Conservation (phyloP, 129 eudicot species). For the Silybum marianum region DNA sequence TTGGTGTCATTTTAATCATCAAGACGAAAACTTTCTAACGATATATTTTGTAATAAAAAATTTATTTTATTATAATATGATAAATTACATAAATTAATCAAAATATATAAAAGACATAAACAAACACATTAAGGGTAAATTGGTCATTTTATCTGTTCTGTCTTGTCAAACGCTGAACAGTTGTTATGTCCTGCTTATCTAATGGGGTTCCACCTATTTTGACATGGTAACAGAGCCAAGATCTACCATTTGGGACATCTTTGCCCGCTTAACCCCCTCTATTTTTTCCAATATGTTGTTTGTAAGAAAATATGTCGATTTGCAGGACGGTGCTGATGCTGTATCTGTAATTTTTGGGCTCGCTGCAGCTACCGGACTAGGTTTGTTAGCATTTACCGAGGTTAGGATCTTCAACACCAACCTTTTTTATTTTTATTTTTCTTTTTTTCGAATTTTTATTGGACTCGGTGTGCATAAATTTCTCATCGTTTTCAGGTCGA, state of each 20-base stretch:
- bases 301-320: not conserved
- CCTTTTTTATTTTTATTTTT: not conserved
- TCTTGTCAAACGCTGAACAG: too few relatives aligned
- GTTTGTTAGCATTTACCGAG: conserved; percentile 86
- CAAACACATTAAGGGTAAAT: too few relatives aligned
- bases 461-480: not conserved
- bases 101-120: too few relatives aligned
- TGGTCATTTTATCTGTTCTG: too few relatives aligned
- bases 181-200: too few relatives aligned
- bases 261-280: not conserved
- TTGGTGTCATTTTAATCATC: too few relatives aligned
- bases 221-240: not conserved
- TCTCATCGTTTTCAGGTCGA: conserved; percentile 60
- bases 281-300: not conserved
- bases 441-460: not conserved
- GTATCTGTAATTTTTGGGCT: conserved; percentile 55
- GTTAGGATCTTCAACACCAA: conserved; percentile 33
- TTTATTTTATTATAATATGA: too few relatives aligned
- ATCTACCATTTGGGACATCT: not conserved
- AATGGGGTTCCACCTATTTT: not conserved
- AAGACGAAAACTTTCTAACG: too few relatives aligned
- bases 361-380: conserved; percentile 86
- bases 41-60: too few relatives aligned
- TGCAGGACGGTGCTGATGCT: conserved; percentile 74
- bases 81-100: too few relatives aligned